These are phyloP conservation scores for Cladosporium oxysporum DNA, from an alignment of 2,329 filamentous ascomycete species.

Conservation along the genomic window DNA sequence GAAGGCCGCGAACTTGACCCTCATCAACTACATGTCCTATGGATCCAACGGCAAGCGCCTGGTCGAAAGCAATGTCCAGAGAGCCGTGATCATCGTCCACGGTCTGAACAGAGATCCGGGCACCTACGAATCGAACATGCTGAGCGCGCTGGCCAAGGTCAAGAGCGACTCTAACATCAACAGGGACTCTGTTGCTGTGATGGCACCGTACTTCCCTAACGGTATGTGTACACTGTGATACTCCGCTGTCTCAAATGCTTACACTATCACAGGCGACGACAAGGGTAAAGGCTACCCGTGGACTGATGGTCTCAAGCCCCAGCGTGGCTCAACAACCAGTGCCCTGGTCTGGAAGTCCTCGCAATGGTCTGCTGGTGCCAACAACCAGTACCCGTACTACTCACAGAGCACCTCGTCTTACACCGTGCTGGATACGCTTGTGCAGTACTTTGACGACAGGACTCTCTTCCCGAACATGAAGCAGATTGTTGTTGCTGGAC, in stretches of 20 bases:
- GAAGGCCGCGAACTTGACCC: slow-evolving; percentile 34
- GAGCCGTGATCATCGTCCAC: slow-evolving; percentile 41
- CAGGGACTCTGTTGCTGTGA: slow-evolving; percentile 35
- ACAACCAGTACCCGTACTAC: slow-evolving; percentile 39
- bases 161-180: slow-evolving; percentile 30
- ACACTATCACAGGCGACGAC: slow-evolving; percentile 31
- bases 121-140: slow-evolving; percentile 38
- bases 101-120: slow-evolving; percentile 38
- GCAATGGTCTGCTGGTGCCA: slow-evolving; percentile 38
- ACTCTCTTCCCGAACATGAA: slow-evolving; percentile 39
- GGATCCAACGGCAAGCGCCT: slow-evolving; percentile 32
- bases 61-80: slow-evolving; percentile 31
- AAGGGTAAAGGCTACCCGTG: slow-evolving; percentile 40
- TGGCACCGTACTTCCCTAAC: slow-evolving; percentile 40
- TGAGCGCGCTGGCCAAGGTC: slow-evolving; percentile 37
- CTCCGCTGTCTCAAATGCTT: neutral
- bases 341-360: slow-evolving; percentile 39
- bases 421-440: slow-evolving; percentile 39
- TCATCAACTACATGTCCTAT: slow-evolving; percentile 39
- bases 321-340: slow-evolving; percentile 36
- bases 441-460: slow-evolving; percentile 39
- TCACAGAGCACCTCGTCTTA: slow-evolving; percentile 35
- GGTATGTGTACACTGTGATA: slow-evolving; percentile 14
- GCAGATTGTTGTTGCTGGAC: slow-evolving; percentile 41
- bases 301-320: slow-evolving; percentile 30